These are phyloP conservation scores for Leccinum barrowsii DNA, from an alignment of 768 basidiomycete species.

Conservation along the genomic window DNA sequence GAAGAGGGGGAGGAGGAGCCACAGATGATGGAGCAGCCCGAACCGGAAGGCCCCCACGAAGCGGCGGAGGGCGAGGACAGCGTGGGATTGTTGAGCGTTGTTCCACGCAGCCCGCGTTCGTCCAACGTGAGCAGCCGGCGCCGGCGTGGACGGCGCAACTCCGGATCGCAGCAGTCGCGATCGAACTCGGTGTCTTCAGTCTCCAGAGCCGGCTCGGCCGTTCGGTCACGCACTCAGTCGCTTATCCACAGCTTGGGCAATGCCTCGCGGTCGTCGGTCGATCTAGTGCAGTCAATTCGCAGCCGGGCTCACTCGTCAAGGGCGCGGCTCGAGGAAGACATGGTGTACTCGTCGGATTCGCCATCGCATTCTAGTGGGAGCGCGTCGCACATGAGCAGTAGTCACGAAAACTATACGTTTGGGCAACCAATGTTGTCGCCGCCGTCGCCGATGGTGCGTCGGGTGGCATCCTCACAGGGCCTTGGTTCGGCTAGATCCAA, in stretches of 20 bases:
- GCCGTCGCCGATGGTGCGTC: conserved; percentile 9
- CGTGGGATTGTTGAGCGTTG: conserved; percentile 51
- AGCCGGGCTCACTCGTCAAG: conserved; percentile 66
- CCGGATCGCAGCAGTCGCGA: conserved; percentile 33
- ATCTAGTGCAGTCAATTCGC: conserved; percentile 48
- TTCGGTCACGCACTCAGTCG: conserved; percentile 64
- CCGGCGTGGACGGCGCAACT: conserved; percentile 31
- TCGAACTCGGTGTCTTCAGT: conserved; percentile 32
- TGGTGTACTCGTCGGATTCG: conserved; percentile 33
- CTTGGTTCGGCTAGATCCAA: conserved; percentile 17
- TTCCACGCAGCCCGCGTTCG: conserved; percentile 49
- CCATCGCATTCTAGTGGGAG: conserved; percentile 41
- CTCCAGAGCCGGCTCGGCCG: conserved; percentile 46
- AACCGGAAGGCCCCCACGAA: conserved; percentile 52
- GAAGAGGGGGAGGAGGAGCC: conserved; percentile 33
- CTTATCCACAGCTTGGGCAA: conserved; percentile 61
- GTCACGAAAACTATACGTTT: conserved; percentile 72
- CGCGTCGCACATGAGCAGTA: conserved; percentile 39
- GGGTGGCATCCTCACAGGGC: conserved; percentile 14
- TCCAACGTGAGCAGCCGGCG: conserved; percentile 35
- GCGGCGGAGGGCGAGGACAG: conserved; percentile 62
- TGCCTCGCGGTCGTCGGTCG: conserved; percentile 59
- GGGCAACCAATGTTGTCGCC: conserved; percentile 50
- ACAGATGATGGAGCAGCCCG: conserved; percentile 40
- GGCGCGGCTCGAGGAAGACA: conserved; percentile 61